phyloP scores from a whole-genome alignment of 495 filamentous ascomycete genomes.

The Echria macrotheca region DNA sequence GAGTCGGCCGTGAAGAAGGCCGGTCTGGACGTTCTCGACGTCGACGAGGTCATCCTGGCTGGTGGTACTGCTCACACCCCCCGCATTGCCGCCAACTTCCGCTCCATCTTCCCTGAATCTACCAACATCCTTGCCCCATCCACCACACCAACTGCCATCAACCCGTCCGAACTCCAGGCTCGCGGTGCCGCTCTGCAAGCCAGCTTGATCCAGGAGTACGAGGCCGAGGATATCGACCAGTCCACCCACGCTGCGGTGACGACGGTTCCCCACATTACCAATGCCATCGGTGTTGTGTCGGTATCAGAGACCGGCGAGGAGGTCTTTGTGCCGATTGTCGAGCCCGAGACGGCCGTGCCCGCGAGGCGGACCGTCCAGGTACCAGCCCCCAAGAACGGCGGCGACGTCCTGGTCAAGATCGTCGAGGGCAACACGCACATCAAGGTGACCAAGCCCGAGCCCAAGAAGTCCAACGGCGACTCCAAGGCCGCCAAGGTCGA shows the following conservation, averaged over 20 bases:
- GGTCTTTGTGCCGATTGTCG: constrained; percentile 71
- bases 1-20: constrained; percentile 86
- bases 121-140: constrained; percentile 79
- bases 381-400: constrained; percentile 65
- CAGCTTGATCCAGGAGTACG: constrained; percentile 85
- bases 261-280: constrained; percentile 79
- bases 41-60: constrained; percentile 90
- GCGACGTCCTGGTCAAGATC: constrained; percentile 78
- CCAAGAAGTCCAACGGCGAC: constrained; percentile 62
- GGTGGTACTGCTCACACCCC: constrained; percentile 93
- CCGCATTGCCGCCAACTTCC: constrained; percentile 72
- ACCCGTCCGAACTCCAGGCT: constrained; percentile 84
- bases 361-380: constrained; percentile 78
- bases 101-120: constrained; percentile 70
- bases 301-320: constrained; percentile 55
- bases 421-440: constrained; percentile 84
- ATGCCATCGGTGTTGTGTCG: constrained; percentile 82
- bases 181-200: constrained; percentile 95
- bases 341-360: constrained; percentile 82
- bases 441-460: constrained; percentile 80
- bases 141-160: constrained; percentile 70
- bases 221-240: constrained; percentile 88
- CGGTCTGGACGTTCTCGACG: constrained; percentile 82
- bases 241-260: constrained; percentile 94
- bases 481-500: constrained; percentile 35